Percentiles rank a stretch among this genome's conserved stretches.
Conservation (phyloP, 176 grass and related monocot species). For the Miscanthus lutarioriparius region DNA sequence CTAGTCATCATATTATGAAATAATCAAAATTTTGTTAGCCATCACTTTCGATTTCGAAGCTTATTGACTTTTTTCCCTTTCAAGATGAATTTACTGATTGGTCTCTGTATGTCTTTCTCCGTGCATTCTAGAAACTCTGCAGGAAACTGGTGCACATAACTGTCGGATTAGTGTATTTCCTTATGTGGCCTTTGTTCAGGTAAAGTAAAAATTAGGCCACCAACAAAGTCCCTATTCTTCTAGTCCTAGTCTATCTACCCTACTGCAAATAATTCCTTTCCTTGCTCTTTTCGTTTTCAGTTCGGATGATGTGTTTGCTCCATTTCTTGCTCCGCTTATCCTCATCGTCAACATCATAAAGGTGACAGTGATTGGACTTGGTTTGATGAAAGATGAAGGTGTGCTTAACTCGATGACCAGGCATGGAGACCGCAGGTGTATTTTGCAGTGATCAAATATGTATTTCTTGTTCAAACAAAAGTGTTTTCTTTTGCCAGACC, state of each 20-base stretch:
- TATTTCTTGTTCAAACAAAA: too few relatives aligned
- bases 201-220: slow-evolving; percentile 32
- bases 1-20: too few relatives aligned
- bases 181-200: slow-evolving; percentile 90
- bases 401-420: slow-evolving; percentile 86
- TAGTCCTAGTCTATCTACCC: neutral
- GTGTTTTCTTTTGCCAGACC: too few relatives aligned
- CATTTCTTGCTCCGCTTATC: slow-evolving; percentile 63
- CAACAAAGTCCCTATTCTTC: neutral
- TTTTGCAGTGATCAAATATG: neutral
- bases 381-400: slow-evolving; percentile 75
- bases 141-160: slow-evolving; percentile 85
- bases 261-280: neutral
- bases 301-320: slow-evolving; percentile 40
- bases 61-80: neutral
- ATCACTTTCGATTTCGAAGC: neutral
- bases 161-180: slow-evolving; percentile 60
- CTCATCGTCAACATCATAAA: slow-evolving; percentile 59
- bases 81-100: neutral
- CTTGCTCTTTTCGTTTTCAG: neutral
- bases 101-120: neutral
- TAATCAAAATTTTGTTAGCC: too few relatives aligned
- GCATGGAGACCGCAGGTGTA: slow-evolving; percentile 65
- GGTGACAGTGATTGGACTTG: slow-evolving; percentile 71
- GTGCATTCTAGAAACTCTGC: slow-evolving; percentile 60